A percentile compares a stretch with the other conserved stretches of the same genome.
Evolutionary conservation across 164 flowering plant genomes (phyloP).

Genomic region (Cinnamomum chago): DNA sequence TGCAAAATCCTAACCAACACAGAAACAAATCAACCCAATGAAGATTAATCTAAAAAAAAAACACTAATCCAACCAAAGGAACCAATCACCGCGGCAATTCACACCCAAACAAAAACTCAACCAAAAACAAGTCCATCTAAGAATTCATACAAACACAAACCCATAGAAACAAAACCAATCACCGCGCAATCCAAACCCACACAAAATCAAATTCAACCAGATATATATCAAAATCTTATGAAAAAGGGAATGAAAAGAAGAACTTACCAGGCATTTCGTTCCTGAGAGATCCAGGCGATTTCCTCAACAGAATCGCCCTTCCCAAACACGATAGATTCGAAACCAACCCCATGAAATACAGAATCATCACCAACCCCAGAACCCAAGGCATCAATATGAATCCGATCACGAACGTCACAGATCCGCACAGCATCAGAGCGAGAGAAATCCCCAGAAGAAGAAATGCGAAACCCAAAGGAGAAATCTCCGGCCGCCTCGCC

Average conservation of each 20-base stretch:
- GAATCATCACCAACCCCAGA: slow-evolving; percentile 63
- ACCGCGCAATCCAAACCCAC: neutral
- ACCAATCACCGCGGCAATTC: too few relatives aligned
- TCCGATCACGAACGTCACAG: slow-evolving; percentile 88
- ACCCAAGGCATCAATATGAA: slow-evolving; percentile 98
- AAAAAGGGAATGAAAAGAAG: neutral
- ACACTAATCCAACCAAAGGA: too few relatives aligned
- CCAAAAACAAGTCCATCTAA: neutral
- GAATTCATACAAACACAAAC: too few relatives aligned
- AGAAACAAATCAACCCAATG: neutral
- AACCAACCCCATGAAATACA: slow-evolving; percentile 69
- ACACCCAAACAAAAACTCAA: too few relatives aligned
- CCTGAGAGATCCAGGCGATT: slow-evolving; percentile 18
- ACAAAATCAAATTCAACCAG: neutral
- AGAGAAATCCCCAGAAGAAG: slow-evolving; percentile 78
- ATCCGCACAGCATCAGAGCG: slow-evolving; percentile 91
- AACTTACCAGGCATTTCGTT: slow-evolving; percentile 50
- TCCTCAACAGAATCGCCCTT: slow-evolving; percentile 44
- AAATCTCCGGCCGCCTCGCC: slow-evolving; percentile 29
- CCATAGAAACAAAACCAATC: too few relatives aligned
- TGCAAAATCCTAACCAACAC: neutral
- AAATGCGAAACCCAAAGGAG: slow-evolving; percentile 83
- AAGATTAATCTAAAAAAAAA: too few relatives aligned
- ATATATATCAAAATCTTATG: neutral
- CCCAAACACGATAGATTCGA: slow-evolving; percentile 62